Conservation (phyloP, 768 basidiomycete genomes). For the Termitomyces sp. region DNA sequence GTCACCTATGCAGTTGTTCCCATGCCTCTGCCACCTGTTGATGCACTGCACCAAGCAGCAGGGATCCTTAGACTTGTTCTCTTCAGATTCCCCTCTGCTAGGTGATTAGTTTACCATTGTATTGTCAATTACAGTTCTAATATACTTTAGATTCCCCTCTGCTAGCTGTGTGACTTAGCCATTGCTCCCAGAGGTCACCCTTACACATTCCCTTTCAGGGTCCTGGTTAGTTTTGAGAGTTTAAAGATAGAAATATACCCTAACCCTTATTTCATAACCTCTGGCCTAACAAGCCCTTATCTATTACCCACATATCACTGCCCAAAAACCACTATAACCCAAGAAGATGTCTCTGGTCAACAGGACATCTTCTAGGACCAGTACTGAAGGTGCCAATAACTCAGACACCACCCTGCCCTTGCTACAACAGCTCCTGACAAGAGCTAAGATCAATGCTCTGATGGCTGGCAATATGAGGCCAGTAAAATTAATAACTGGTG, state of each 20-base stretch:
- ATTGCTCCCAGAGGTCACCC: too few species aligned
- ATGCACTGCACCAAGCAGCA: too few species aligned
- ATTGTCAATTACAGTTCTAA: too few species aligned
- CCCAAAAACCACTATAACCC: background rate
- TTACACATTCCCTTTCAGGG: background rate
- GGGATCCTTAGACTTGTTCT: too few species aligned
- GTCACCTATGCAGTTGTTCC: too few species aligned
- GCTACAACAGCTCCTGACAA: background rate
- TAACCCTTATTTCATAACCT: background rate
- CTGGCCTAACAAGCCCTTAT: background rate
- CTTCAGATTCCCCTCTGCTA: too few species aligned
- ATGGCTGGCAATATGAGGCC: background rate
- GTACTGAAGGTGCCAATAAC: constrained; percentile 15
- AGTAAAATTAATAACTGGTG: background rate
- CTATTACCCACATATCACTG: background rate
- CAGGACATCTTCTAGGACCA: background rate
- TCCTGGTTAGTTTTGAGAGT: background rate
- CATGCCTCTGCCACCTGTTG: too few species aligned
- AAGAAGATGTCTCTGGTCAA: background rate
- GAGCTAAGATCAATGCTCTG: background rate
- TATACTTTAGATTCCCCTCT: too few species aligned
- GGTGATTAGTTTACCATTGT: too few species aligned
- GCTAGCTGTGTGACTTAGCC: too few species aligned
- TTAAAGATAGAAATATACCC: background rate
- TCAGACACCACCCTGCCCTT: constrained; percentile 23